Evolutionary conservation across 305 asterid genomes (phyloP).

Genomic region (Stenogyne calaminthoides): DNA sequence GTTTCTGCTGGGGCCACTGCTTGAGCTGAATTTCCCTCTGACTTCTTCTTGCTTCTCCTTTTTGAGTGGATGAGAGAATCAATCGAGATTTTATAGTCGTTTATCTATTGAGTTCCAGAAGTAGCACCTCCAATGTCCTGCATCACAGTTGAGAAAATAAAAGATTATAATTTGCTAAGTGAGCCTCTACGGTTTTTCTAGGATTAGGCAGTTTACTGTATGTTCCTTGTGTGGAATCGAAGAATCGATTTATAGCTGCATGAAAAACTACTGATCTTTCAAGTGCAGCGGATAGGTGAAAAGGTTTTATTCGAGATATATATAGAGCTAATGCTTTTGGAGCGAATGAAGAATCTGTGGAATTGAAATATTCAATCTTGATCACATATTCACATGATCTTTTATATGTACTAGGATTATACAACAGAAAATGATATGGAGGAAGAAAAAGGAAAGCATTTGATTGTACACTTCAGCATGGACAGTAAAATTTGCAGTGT

Average conservation of each 20-base stretch:
- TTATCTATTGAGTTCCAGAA: conserved; percentile 49
- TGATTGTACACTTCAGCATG: background rate
- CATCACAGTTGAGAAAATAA: conserved; percentile 28
- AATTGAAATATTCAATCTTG: background rate
- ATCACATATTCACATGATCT: background rate
- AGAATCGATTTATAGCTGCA: no score
- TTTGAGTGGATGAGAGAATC: conserved; percentile 53
- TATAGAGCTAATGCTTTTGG: background rate
- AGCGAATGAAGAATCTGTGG: background rate
- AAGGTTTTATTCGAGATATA: background rate
- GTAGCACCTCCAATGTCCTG: conserved; percentile 50
- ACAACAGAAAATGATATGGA: background rate
- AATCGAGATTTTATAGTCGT: conserved; percentile 51
- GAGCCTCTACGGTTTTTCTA: background rate
- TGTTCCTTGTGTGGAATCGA: no score
- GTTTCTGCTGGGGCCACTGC: conserved; percentile 51
- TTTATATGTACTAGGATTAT: background rate
- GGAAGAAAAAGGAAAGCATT: background rate
- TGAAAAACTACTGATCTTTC: no score
- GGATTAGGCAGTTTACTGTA: background rate
- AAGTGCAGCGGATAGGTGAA: background rate
- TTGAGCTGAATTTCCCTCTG: conserved; percentile 52
- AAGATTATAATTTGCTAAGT: background rate
- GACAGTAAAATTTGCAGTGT: background rate
- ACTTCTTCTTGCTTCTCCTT: conserved; percentile 76